These are phyloP conservation scores for Globisporangium uncinulatum DNA, from an alignment of 352 stramenopile genomes.

Conservation along the genomic window DNA sequence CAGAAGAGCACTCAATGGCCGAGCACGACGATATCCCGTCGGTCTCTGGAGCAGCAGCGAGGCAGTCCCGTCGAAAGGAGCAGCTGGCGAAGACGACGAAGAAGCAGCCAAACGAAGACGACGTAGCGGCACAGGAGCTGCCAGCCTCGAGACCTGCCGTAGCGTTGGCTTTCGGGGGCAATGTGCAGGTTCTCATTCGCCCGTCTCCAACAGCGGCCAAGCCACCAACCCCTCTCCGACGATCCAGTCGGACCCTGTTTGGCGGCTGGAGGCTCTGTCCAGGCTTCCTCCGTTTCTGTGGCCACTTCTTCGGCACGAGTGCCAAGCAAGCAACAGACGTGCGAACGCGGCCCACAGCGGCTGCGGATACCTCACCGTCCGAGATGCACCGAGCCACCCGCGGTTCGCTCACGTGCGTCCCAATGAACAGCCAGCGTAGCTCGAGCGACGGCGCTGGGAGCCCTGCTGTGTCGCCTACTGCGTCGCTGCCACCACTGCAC, in stretches of 20 bases:
- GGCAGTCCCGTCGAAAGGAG: constrained; percentile 22
- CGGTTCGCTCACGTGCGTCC: constrained; percentile 8
- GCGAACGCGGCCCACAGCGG: background rate
- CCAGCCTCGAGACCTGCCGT: background rate
- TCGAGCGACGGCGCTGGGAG: constrained; percentile 10
- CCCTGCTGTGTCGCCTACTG: constrained; percentile 3
- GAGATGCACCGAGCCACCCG: background rate
- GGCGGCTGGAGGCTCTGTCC: constrained; percentile 54
- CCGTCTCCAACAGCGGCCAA: background rate
- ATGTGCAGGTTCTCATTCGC: constrained; percentile 4
- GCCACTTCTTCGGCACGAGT: constrained; percentile 44
- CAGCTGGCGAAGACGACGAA: constrained; percentile 25
- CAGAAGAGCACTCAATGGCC: too few species aligned
- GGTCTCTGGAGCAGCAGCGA: constrained; percentile 14
- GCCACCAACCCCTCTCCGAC: background rate
- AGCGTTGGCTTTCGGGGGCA: background rate
- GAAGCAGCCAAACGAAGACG: background rate
- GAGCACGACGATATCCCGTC: constrained; percentile 4
- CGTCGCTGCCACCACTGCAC: background rate
- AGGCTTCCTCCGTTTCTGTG: constrained; percentile 63
- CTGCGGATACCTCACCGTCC: background rate
- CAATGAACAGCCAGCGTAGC: constrained; percentile 11
- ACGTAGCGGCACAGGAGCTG: background rate
- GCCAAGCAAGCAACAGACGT: constrained; percentile 1
- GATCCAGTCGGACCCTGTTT: constrained; percentile 5